These are phyloP conservation scores for Dendrocalamus latiflorus DNA, from an alignment of 202 grass and related monocot species.

Conservation along the genomic window DNA sequence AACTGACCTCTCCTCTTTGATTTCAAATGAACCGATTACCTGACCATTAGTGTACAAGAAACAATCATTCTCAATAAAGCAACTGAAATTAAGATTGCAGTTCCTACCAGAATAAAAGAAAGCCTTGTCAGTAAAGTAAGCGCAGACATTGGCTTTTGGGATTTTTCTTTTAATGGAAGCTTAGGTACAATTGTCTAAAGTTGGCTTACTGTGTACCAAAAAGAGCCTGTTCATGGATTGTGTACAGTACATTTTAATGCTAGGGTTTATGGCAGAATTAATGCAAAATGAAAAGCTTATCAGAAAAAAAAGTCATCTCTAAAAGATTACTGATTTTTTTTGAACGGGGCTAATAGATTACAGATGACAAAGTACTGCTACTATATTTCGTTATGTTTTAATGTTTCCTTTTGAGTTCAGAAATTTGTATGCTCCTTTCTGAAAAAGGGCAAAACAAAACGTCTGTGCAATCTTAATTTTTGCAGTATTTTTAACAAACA, in stretches of 20 bases:
- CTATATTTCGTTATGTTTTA: neutral
- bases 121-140: neutral
- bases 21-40: neutral
- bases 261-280: neutral
- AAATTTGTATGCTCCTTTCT: neutral
- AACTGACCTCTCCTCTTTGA: neutral
- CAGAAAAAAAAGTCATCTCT: no score
- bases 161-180: neutral
- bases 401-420: neutral
- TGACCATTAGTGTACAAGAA: neutral
- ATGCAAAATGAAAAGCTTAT: no score
- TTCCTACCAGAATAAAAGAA: neutral
- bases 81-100: neutral
- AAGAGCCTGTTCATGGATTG: constrained; percentile 13
- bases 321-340: no score
- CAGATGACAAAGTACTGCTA: no score
- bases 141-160: neutral
- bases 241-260: neutral
- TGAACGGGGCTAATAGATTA: no score
- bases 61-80: neutral
- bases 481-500: neutral
- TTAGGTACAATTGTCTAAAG: constrained; percentile 22
- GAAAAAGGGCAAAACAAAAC: no score
- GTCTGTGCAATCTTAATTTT: neutral
- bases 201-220: constrained; percentile 4